Conservation (phyloP, 2,329 filamentous ascomycete genomes). For the Aspergillus ochraceoroseus region DNA sequence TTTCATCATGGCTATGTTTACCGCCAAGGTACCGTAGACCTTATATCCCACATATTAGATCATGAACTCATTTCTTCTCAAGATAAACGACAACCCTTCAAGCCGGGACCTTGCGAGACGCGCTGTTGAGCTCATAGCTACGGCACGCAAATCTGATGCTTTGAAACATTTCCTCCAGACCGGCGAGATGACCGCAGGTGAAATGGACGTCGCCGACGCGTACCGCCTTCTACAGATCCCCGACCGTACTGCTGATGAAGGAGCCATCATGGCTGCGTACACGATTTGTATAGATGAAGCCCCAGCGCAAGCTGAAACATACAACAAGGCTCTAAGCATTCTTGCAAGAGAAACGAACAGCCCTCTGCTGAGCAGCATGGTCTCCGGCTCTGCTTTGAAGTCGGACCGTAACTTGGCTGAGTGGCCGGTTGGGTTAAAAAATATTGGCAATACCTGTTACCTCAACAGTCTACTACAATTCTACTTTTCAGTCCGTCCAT, state of each 20-base stretch:
- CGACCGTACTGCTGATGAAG: constrained; percentile 50
- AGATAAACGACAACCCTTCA: constrained; percentile 50
- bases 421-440: constrained; percentile 79
- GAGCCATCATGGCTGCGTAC: constrained; percentile 48
- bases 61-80: constrained; percentile 10
- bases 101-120: constrained; percentile 50
- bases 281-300: constrained; percentile 45
- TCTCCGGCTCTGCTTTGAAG: constrained; percentile 30
- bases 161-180: constrained; percentile 52
- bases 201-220: constrained; percentile 55
- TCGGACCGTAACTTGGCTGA: constrained; percentile 40
- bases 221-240: constrained; percentile 50
- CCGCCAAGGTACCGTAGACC: constrained; percentile 50
- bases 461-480: constrained; percentile 95
- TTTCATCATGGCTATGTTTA: constrained; percentile 54
- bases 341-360: constrained; percentile 45
- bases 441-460: constrained; percentile 97
- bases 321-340: constrained; percentile 46
- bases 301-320: constrained; percentile 44
- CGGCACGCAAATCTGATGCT: constrained; percentile 52
- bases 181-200: constrained; percentile 46
- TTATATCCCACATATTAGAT: not conserved
- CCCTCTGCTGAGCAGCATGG: constrained; percentile 32
- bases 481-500: constrained; percentile 78
- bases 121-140: constrained; percentile 57